phyloP scores from a whole-genome alignment of 805 yeast species.

The Komagataella pseudopastoris region DNA sequence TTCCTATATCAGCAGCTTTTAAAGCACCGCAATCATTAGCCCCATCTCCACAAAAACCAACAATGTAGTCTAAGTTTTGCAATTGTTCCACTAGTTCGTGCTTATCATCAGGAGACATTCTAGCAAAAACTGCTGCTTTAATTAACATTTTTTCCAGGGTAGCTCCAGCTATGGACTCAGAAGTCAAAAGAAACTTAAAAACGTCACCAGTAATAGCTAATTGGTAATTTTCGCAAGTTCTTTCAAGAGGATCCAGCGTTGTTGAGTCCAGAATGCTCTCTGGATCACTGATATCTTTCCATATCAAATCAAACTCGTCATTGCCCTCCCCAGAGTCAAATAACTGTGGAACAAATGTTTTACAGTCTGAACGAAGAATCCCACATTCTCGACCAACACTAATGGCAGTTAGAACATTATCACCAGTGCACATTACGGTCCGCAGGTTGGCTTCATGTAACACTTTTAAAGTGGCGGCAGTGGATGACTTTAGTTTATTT shows the following conservation, averaged over 20 bases:
- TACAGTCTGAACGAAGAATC: conserved; percentile 29
- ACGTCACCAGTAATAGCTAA: conserved; percentile 91
- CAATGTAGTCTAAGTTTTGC: conserved; percentile 77
- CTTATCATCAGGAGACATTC: conserved; percentile 99
- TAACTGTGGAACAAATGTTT: conserved; percentile 52
- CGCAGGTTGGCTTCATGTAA: conserved; percentile 61
- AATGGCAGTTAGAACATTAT: conserved; percentile 85
- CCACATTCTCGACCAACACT: conserved; percentile 85
- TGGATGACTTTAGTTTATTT: conserved; percentile 68
- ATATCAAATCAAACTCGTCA: conserved; percentile 26
- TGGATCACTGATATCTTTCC: conserved; percentile 61
- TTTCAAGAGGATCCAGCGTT: conserved; percentile 38
- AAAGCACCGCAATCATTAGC: conserved; percentile 99
- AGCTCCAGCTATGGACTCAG: conserved; percentile 22
- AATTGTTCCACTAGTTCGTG: conserved; percentile 87
- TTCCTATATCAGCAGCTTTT: conserved; percentile 95
- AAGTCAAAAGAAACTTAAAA: conserved; percentile 63
- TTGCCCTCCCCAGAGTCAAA: conserved; percentile 28
- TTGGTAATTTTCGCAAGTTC: conserved; percentile 27
- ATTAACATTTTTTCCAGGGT: conserved; percentile 46
- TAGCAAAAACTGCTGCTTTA: conserved; percentile 70
- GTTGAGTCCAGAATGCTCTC: conserved; percentile 43
- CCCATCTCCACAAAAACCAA: conserved; percentile 98
- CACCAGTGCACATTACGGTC: conserved; percentile 96
- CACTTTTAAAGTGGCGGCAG: conserved; percentile 44